Base-by-base conservation (phyloP, 345 rosid genomes). In the Excoecaria cochinchinensis region DNA sequence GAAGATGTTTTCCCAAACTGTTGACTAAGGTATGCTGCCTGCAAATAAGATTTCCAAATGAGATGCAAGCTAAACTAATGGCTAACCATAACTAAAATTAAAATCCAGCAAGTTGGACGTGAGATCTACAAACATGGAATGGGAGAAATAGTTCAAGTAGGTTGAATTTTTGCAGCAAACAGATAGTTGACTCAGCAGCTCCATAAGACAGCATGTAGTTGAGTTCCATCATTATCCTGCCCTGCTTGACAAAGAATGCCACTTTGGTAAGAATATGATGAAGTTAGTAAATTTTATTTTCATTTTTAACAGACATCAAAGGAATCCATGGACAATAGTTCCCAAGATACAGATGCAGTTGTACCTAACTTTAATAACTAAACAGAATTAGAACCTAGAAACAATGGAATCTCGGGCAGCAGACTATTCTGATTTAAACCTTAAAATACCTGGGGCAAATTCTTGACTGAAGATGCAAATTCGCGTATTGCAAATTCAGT, bases 151-250 rank as follows among this genome's bases (percentile, higher is more conserved):
- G 53, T 69, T 89, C 85, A 75, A 95, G 90, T 63, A 95, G 90
- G 74, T 87, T 83, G 86, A 86, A 90, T 87, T 86, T 93, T 84
- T 65, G 88, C 61, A 95, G 97, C 86, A 95, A 87, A 74, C 71
- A 74, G 72, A 95, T 83, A 71, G 99, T 90, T 57, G 90, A 83
- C 73, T 78, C 85, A 63, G 98, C 94, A 82, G 98, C 96, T 84
- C 99, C 98, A 83, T 93, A 95, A 4, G 92, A 88, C 71, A 93
- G 83, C 98, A 95, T 90, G 86, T 91, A 90, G 85, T 95, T 89
- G 68, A 93, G 21, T 75, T 95, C 99, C 99, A 95, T 50, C 89
- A 90, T 82, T 84, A 93, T 46, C 80, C 98, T 89, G 82, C 67
- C 59, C 99, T 95, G 91, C 80, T 70, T 56, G 77, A 79, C 58